Evolutionary conservation across 495 filamentous ascomycete genomes (phyloP).

Genomic region (Schizothecium vesticola): DNA sequence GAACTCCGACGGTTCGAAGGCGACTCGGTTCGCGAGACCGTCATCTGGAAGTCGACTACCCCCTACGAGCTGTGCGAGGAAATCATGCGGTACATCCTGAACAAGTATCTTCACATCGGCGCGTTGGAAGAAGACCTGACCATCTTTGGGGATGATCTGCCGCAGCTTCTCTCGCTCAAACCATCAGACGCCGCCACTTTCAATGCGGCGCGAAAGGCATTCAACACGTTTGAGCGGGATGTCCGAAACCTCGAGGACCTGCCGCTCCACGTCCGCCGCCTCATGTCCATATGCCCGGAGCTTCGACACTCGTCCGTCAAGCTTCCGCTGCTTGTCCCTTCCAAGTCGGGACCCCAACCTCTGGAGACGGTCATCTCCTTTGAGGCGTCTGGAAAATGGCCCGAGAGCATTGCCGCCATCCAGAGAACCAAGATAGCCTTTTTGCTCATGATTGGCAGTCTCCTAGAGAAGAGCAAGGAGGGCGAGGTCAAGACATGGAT

Average conservation of each 20-base stretch:
- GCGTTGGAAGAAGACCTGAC: conserved; percentile 40
- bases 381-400: conserved; percentile 90
- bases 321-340: conserved; percentile 37
- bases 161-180: conserved; percentile 48
- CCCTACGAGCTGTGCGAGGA: conserved; percentile 64
- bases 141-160: conserved; percentile 59
- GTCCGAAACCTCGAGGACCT: conserved; percentile 70
- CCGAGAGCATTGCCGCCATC: conserved; percentile 81
- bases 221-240: conserved; percentile 64
- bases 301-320: conserved; percentile 67
- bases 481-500: conserved; percentile 54
- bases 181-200: conserved; percentile 48
- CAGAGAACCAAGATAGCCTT: conserved; percentile 93
- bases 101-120: conserved; percentile 52
- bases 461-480: conserved; percentile 51
- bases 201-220: conserved; percentile 48
- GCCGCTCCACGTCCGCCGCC: conserved; percentile 72
- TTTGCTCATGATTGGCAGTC: conserved; percentile 70
- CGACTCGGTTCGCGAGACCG: conserved; percentile 66
- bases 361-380: conserved; percentile 77
- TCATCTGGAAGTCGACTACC: conserved; percentile 70
- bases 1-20: conserved; percentile 71
- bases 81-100: conserved; percentile 69
- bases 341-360: conserved; percentile 32
- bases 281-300: conserved; percentile 64